Conservation (phyloP, 805 yeast genomes). For the Nakazawaea wyomingensis region DNA sequence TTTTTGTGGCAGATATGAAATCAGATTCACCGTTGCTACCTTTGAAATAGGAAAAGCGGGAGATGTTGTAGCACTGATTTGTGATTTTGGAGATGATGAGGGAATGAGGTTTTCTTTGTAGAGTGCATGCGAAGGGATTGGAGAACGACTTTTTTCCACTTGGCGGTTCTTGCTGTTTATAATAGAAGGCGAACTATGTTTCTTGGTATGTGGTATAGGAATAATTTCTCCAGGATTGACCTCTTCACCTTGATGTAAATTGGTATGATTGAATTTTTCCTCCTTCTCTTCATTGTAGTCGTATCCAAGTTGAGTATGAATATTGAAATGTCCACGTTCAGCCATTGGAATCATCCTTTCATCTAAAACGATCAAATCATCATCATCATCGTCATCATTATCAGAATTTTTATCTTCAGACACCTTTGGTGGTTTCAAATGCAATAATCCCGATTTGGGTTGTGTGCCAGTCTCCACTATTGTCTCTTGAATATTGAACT, state of each 20-base stretch:
- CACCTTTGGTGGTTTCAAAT: background rate
- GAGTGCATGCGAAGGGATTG: no score
- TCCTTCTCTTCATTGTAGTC: constrained; percentile 4
- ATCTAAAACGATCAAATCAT: constrained; percentile 3
- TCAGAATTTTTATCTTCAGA: background rate
- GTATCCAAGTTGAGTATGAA: background rate
- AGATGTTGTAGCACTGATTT: no score
- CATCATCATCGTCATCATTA: background rate
- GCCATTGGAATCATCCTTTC: constrained; percentile 3
- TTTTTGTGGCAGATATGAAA: background rate
- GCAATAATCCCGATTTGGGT: no score
- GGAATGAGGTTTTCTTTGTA: no score
- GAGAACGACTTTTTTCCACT: no score
- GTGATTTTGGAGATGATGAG: no score
- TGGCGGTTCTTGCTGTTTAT: no score
- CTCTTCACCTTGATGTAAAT: background rate
- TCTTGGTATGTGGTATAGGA: background rate
- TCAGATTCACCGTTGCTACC: no score
- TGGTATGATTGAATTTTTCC: background rate
- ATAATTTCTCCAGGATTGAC: background rate
- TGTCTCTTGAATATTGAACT: no score
- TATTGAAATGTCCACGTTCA: background rate
- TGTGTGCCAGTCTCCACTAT: no score
- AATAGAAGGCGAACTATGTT: no score
- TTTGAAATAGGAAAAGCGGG: no score